Conservation (phyloP, 2,329 filamentous ascomycete species). For the Aspergillus sp. region DNA sequence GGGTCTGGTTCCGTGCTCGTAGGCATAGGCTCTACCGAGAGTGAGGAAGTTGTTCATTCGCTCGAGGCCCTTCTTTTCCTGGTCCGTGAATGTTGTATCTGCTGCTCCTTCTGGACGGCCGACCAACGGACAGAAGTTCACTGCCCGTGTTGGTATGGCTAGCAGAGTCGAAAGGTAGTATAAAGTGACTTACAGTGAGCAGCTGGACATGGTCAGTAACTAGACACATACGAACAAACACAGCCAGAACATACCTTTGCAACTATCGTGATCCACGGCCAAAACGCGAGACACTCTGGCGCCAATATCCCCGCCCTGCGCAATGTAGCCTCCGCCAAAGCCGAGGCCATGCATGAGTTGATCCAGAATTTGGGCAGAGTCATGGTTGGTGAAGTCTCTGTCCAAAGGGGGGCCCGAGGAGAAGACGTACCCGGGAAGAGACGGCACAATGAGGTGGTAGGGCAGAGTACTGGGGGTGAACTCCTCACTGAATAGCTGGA, state of each 20-base stretch:
- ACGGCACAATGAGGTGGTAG: conserved; percentile 32
- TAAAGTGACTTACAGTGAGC: conserved; percentile 23
- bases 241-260: conserved; percentile 21
- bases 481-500: conserved; percentile 26
- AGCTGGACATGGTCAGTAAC: conserved; percentile 16
- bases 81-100: conserved; percentile 18
- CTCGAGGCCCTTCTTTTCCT: conserved; percentile 31
- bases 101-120: conserved; percentile 21
- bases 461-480: conserved; percentile 27
- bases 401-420: conserved; percentile 31
- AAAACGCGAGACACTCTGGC: conserved; percentile 23
- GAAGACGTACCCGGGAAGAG: conserved; percentile 30
- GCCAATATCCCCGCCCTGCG: conserved; percentile 34
- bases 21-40: conserved; percentile 23
- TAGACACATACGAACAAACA: neutral
- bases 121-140: conserved; percentile 27
- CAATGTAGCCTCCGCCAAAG: conserved; percentile 28
- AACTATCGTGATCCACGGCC: conserved; percentile 25
- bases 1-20: conserved; percentile 31
- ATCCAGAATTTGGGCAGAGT: conserved; percentile 28
- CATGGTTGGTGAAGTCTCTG: conserved; percentile 19
- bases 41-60: conserved; percentile 18
- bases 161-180: too few relatives aligned
- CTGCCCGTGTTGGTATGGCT: conserved; percentile 17
- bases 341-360: conserved; percentile 30